Evolutionary conservation across 1,284 basidiomycete genomes (phyloP), one percentile per base, ranked within the genome.

Genomic region (Sanghuangporus sanghuang): DNA sequence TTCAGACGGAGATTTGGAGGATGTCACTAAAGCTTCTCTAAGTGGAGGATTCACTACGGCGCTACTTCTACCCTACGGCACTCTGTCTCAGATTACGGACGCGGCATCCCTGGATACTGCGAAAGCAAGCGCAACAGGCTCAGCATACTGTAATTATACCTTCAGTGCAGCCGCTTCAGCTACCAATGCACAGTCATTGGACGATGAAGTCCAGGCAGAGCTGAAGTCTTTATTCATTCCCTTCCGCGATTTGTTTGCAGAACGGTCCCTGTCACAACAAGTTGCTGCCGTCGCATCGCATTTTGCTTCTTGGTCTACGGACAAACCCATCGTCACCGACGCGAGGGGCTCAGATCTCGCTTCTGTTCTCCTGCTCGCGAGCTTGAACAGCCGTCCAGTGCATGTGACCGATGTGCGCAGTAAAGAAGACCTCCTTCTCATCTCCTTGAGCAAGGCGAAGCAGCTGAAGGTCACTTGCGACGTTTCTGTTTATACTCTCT

Each of bases 381-480:
- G 93, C 71, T 84, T 99, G 59, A 90, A 99, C 76, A 89, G 83
- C 72, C 89, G 96, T 67, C 89, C 85, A 70, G 86, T 99, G 38
- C 96, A 99, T 75, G 86, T 99, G 67, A 95, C 94, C n/a, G 92
- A 96, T 70, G 93, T 99, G 42, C 87, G 89, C 68, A 90, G 83
- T 66, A 83, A 86, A 69, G 95, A 96, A 66, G 97, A 99, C 74
- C 82, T 99, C 62, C 80, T 91, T 46, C 79, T 99, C 64, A 98
- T 99, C 73, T 89, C 91, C 6, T 82, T 99, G 58, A 95, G 93
- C 82, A 99, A 99, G 79, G 89, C 90, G 61, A 97, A 96, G 80
- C 83, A 91, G 35, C 84, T 99, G 69, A 90, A 93, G 72, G 96
- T 98, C 64, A 98, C 96, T 2, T 98, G 96, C 74, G 97, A 99